Conservation (phyloP, 2,329 filamentous ascomycete genomes). For the Epicoccum sorghinum region DNA sequence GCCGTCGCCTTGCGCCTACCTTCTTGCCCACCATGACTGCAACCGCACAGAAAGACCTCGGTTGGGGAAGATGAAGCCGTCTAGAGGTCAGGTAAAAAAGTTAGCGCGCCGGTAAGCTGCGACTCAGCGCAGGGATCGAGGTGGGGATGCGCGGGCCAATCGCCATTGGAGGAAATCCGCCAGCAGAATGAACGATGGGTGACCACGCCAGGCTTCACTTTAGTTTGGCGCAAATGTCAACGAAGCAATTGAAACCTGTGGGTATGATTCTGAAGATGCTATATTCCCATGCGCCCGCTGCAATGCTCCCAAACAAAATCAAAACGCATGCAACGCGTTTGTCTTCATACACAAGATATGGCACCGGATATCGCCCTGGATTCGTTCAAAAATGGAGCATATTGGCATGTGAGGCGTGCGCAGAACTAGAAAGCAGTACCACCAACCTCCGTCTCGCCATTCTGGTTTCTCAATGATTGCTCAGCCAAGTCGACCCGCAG, state of each 20-base stretch:
- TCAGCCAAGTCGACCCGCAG: conserved; percentile 56
- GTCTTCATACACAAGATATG: conserved; percentile 10
- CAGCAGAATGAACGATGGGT: conserved; percentile 29
- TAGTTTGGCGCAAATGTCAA: too few relatives aligned
- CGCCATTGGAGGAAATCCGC: conserved; percentile 29
- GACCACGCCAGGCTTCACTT: conserved; percentile 14
- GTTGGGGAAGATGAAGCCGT: conserved; percentile 19
- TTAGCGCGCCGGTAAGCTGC: conserved; percentile 30
- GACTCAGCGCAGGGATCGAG: conserved; percentile 31
- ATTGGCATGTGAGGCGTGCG: background rate
- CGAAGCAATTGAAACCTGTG: background rate
- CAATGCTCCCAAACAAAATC: conserved; percentile 19
- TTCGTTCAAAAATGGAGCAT: background rate
- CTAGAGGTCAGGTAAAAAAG: conserved; percentile 30
- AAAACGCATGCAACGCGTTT: conserved; percentile 9
- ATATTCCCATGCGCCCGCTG: conserved; percentile 16
- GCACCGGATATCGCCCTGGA: background rate
- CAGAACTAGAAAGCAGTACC: conserved; percentile 43
- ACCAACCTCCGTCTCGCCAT: conserved; percentile 48
- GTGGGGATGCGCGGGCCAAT: conserved; percentile 29
- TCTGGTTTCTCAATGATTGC: conserved; percentile 50
- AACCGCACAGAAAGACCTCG: conserved; percentile 16
- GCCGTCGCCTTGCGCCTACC: conserved; percentile 15
- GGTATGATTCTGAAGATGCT: conserved; percentile 1
- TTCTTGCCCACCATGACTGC: conserved; percentile 43